Conservation (phyloP, 2,329 filamentous ascomycete genomes). For the Pyrenophora tritici-repentis region DNA sequence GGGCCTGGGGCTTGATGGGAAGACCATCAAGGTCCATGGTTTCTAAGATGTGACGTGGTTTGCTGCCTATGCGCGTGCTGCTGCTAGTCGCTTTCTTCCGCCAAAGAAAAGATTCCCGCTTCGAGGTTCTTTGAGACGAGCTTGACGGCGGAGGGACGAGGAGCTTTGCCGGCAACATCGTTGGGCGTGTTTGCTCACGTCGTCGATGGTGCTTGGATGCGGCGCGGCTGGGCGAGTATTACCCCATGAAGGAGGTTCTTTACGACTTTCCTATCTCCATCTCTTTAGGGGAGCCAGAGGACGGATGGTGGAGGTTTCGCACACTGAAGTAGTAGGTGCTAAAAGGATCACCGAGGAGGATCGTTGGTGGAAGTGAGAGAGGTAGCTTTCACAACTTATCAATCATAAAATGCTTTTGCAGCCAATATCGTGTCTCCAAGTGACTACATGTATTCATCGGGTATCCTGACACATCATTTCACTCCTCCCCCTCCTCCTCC, state of each 20-base stretch:
- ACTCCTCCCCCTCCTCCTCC: slow-evolving; percentile 21
- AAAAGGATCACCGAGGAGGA: background rate
- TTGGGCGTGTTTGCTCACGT: slow-evolving; percentile 1
- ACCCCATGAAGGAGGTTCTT: slow-evolving; percentile 21
- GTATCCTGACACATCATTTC: slow-evolving; percentile 5
- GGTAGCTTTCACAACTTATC: background rate
- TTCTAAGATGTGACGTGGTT: slow-evolving; percentile 29
- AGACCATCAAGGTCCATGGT: slow-evolving; percentile 85
- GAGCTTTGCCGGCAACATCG: slow-evolving; percentile 8
- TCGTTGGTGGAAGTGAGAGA: background rate
- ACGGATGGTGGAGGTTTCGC: slow-evolving; percentile 4
- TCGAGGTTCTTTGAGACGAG: slow-evolving; percentile 6
- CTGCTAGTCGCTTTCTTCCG: slow-evolving; percentile 4
- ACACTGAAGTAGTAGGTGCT: slow-evolving; percentile 6
- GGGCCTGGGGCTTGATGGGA: slow-evolving; percentile 88
- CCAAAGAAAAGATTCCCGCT: slow-evolving; percentile 12
- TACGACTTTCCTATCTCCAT: slow-evolving; percentile 25
- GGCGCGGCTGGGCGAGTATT: slow-evolving; percentile 26
- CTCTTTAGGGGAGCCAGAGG: slow-evolving; percentile 20
- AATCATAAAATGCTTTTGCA: slow-evolving; percentile 9
- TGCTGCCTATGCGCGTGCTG: slow-evolving; percentile 12
- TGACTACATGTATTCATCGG: background rate
- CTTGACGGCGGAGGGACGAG: background rate
- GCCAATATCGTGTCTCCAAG: background rate
- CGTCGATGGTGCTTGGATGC: slow-evolving; percentile 21